These are phyloP conservation scores for Diaporthe vaccinii DNA, from an alignment of 2,329 filamentous ascomycete species.

Conservation along the genomic window DNA sequence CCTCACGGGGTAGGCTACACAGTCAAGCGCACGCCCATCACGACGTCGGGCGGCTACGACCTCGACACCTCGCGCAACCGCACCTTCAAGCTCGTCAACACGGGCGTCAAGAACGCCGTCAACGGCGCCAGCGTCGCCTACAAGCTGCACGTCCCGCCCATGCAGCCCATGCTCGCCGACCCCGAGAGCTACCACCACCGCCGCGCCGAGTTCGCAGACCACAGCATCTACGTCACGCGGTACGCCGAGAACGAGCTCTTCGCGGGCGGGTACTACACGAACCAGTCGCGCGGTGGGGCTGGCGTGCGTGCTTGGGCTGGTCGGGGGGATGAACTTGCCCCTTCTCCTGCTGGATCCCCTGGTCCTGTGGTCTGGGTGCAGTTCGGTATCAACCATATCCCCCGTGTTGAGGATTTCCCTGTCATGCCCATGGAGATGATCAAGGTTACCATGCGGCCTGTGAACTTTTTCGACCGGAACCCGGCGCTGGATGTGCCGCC, in stretches of 20 bases:
- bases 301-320: constrained; percentile 52
- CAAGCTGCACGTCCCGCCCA: constrained; percentile 67
- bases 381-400: constrained; percentile 70
- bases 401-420: constrained; percentile 75
- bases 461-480: constrained; percentile 66
- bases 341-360: constrained; percentile 48
- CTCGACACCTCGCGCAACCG: constrained; percentile 62
- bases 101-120: constrained; percentile 63
- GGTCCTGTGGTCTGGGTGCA: constrained; percentile 67
- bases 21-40: constrained; percentile 60
- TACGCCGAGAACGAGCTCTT: constrained; percentile 54
- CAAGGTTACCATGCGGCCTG: constrained; percentile 62
- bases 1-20: constrained; percentile 66
- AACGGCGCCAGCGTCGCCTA: constrained; percentile 68
- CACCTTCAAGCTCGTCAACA: constrained; percentile 71
- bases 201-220: constrained; percentile 54
- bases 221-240: constrained; percentile 53
- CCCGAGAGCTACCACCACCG: constrained; percentile 50
- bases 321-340: constrained; percentile 56
- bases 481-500: constrained; percentile 65
- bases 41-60: constrained; percentile 61
- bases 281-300: constrained; percentile 54
- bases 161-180: constrained; percentile 69
- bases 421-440: constrained; percentile 75
- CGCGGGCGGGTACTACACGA: constrained; percentile 54